Evolutionary conservation across 2,329 filamentous ascomycete genomes (phyloP), one percentile per base, ranked within the genome.

Genomic region (Pezicula neosporulosa): DNA sequence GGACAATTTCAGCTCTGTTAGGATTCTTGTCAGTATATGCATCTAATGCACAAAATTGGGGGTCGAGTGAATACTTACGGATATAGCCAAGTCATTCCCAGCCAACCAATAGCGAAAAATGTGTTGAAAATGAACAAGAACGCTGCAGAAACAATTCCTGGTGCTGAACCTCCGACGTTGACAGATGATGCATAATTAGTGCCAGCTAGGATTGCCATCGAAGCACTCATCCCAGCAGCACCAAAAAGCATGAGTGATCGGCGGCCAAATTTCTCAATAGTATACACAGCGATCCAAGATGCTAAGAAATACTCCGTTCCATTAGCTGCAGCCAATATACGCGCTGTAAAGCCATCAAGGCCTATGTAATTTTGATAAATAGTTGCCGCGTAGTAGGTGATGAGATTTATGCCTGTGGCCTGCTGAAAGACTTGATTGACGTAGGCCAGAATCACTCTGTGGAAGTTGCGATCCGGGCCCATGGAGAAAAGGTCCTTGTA

Each of bases 181-280:
- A 68, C 71, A 21, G 33, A 75, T 73, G 0, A 77, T 73, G 36
- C 63, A 13, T 66, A 56, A n/a, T 60, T 64, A 21, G 50, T 49
- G 47, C 60, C 62, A 1, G 63, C 63, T 13, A 82, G 72, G 28
- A 88, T 74, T 1, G 80, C 77, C 85, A 89, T 88, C 45, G 81
- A 83, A 3, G 74, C 62, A 21, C 80, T 80, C 72, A 83, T 82
- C 0, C 81, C 82, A 24, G 77, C 69, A 0, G 81, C 80, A 47
- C 85, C 85, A 55, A 87, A 80, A 13, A 90, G 68, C 83, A 90
- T 89, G 55, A 90, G 77, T 62, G 80, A 79, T 15, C 86, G 77
- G 33, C 86, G 82, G 10, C 84, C 84, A 2, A 84, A 78, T 2
- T 81, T 77, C 66, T 76, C 73, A 47, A 75, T 74, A 2, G 67